Percentiles rank a stretch among this genome's conserved stretches.
Evolutionary conservation across 192 early-diverging fungal species (phyloP).

Genomic region (Pilobolus umbonatus): DNA sequence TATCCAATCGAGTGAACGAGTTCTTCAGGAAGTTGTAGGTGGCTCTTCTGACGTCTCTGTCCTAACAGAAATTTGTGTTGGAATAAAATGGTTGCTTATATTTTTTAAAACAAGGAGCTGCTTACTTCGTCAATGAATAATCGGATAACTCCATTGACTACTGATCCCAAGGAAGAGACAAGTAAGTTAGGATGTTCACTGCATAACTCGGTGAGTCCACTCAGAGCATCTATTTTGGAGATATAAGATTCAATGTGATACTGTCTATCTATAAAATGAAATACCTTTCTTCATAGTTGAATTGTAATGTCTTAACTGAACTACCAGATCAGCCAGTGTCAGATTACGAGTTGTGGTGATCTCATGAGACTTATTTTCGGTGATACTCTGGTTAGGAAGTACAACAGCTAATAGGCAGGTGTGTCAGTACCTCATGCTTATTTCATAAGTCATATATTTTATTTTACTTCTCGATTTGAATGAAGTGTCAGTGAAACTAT

Average conservation of each 20-base stretch:
- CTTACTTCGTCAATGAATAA: slow-evolving; percentile 52
- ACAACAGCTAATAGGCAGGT: slow-evolving; percentile 71
- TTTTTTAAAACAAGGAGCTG: background rate
- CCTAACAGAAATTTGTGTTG: slow-evolving; percentile 21
- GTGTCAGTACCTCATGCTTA: slow-evolving; percentile 70
- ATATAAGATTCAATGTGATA: background rate
- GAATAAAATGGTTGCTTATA: background rate
- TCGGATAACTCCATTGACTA: slow-evolving; percentile 44
- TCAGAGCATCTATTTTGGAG: slow-evolving; percentile 38
- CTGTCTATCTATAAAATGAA: background rate
- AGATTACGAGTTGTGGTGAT: slow-evolving; percentile 74
- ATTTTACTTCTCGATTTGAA: slow-evolving; percentile 69
- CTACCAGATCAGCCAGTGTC: slow-evolving; percentile 68
- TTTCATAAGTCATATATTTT: background rate
- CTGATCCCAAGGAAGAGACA: slow-evolving; percentile 35
- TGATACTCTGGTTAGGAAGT: slow-evolving; percentile 75
- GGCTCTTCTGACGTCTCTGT: slow-evolving; percentile 37
- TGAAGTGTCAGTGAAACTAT: slow-evolving; percentile 76
- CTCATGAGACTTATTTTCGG: slow-evolving; percentile 65
- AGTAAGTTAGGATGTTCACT: slow-evolving; percentile 39
- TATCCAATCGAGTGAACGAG: slow-evolving; percentile 26
- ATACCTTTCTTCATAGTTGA: slow-evolving; percentile 47
- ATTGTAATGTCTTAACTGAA: slow-evolving; percentile 77
- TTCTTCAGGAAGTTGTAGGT: slow-evolving; percentile 32
- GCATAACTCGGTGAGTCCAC: slow-evolving; percentile 45